Percentiles rank a stretch among this genome's conserved stretches.
These are phyloP conservation scores for Venturia nashicola DNA, from an alignment of 2,329 filamentous ascomycete species.

Conservation along the genomic window DNA sequence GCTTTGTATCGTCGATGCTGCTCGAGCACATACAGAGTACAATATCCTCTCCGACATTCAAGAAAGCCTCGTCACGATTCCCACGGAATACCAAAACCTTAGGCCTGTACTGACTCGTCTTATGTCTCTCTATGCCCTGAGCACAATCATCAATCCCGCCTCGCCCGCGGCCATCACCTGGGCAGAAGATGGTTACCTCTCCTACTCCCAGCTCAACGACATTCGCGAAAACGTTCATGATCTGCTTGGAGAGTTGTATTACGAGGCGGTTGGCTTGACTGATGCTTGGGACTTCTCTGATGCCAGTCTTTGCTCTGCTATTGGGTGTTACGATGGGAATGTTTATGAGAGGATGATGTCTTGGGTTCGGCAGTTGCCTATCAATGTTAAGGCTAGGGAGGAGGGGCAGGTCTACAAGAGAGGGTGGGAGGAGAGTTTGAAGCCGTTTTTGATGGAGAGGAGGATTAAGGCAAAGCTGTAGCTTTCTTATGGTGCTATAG, in stretches of 20 bases:
- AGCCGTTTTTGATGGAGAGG: slow-evolving; percentile 7
- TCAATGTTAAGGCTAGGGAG: slow-evolving; percentile 14
- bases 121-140: slow-evolving; percentile 3
- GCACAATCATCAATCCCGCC: slow-evolving; percentile 16
- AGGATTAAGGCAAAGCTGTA: slow-evolving; percentile 8
- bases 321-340: not conserved
- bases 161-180: slow-evolving; percentile 18
- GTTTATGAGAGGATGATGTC: slow-evolving; percentile 13
- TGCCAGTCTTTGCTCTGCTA: not conserved
- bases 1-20: slow-evolving; percentile 17
- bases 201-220: slow-evolving; percentile 11
- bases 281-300: slow-evolving; percentile 1
- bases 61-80: not conserved
- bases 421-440: slow-evolving; percentile 14
- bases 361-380: slow-evolving; percentile 19
- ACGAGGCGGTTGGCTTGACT: not conserved
- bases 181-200: slow-evolving; percentile 16
- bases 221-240: not conserved
- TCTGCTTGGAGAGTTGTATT: not conserved
- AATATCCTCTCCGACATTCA: slow-evolving; percentile 15
- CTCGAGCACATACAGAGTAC: slow-evolving; percentile 18
- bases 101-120: slow-evolving; percentile 14
- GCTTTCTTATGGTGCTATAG: no score
- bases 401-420: slow-evolving; percentile 12
- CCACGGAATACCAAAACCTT: slow-evolving; percentile 10